Evolutionary conservation across 2,329 filamentous ascomycete species (phyloP).

Genomic region (Ascochyta clinopodiicola): DNA sequence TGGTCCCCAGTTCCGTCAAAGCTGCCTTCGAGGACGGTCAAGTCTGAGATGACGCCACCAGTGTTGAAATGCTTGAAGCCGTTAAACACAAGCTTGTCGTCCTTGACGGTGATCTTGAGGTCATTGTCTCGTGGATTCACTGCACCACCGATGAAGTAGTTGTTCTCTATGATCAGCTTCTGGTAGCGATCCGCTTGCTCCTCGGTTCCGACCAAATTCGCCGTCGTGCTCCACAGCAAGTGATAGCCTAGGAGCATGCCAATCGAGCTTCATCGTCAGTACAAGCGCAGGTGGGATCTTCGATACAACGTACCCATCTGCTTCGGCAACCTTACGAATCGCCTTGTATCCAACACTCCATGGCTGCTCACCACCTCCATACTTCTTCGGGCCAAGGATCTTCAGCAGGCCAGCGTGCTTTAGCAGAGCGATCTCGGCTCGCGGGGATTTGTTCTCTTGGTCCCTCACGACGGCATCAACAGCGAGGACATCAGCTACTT

Average conservation of each 20-base stretch:
- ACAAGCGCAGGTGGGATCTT: neutral
- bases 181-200: conserved; percentile 66
- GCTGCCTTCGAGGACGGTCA: conserved; percentile 70
- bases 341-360: conserved; percentile 65
- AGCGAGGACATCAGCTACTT: conserved; percentile 58
- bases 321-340: conserved; percentile 68
- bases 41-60: conserved; percentile 69
- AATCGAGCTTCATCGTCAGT: conserved; percentile 51
- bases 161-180: conserved; percentile 66
- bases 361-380: conserved; percentile 60
- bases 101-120: conserved; percentile 62
- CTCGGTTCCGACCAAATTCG: conserved; percentile 64
- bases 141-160: conserved; percentile 69
- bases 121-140: conserved; percentile 71
- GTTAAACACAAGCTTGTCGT: conserved; percentile 64
- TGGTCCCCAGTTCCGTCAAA: conserved; percentile 65
- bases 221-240: conserved; percentile 68
- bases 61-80: conserved; percentile 73
- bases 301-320: conserved; percentile 58
- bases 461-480: conserved; percentile 58
- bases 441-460: conserved; percentile 60
- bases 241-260: conserved; percentile 72
- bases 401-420: conserved; percentile 61
- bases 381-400: conserved; percentile 57
- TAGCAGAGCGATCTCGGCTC: conserved; percentile 58